Base-by-base conservation (phyloP, 306 rosid species). In the Fagus sylvatica region DNA sequence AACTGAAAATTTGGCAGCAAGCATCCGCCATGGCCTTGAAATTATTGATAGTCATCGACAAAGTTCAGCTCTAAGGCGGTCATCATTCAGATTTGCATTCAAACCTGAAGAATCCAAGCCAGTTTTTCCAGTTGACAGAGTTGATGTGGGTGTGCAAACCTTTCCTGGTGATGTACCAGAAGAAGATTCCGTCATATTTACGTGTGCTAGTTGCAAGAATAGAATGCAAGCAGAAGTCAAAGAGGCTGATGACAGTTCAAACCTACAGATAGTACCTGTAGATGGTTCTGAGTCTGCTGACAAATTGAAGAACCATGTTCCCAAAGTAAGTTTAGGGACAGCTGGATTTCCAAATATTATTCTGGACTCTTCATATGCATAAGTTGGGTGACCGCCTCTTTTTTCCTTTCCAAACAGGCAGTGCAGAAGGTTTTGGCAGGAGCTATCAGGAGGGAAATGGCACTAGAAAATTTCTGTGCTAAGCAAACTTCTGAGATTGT, bases 371-470 rank as follows among this genome's bases (percentile, higher is more conserved):
- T 55, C 56, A 16, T 81, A 28, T 69, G 68, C 37, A 16, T 72
- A 32, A 70, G 32, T 79, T 33, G 2, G 42, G 54, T 72, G 22
- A 79, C 39, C 62, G 39, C 62, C 76, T 71, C 65, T 62, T 54
- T 41, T 82, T 56, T 30, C 46, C 51, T 57, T 75, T 41, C 65
- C 19, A 56, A 53, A 46, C 83, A 96, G 99, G 96, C 91, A 36
- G 93, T 88, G 59, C 93, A 93, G 82, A 93, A 96, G 89, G 96
- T 93, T 80, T 89, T 96, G 86, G 98, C 98, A 7, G 99, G 90
- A 70, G 90, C 99, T 65, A 90, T 93, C 75, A 89, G 99, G 87
- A 90, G 99, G 89, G 99, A 96, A 84, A 89, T 96, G 99, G 99
- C 96, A 43, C 89, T 96, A 69, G 98, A 91, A 84, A 96, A 93